Base-by-base conservation (phyloP, 768 basidiomycete species). In the Amanita muscaria region DNA sequence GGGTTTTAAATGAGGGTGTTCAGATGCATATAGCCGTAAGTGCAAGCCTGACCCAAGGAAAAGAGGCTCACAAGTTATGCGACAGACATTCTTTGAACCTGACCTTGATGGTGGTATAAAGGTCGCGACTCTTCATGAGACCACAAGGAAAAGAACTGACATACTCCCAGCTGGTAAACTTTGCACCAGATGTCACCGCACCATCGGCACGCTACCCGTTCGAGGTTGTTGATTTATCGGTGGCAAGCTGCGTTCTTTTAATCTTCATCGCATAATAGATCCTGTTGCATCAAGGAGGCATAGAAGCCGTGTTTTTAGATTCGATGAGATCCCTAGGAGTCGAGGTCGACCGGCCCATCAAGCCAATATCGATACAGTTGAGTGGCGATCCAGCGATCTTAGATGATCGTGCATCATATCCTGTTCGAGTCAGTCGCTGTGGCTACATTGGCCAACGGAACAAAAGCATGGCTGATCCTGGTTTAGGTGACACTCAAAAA, bases 61-160 rank as follows among this genome's bases (percentile, higher is more conserved):
- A 33, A 32, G 37, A 14, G 24, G 31, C 41, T 25, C 19, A 3
- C 37, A n/a, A n/a, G n/a, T n/a, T n/a, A n/a, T n/a, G n/a, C n/a
- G n/a, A n/a, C n/a, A 88, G 85, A 77, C 83, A 6, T 86, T 87
- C 58, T 88, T 87, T 54, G 82, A 85, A 51, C 84, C 85, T 3
- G 64, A 68, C 16, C 60, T 66, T 1, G 53, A 69, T 25, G 80
- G 80, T 12, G 79, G 72, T 3, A 83, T 88, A 29, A 71, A 80
- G 67, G 84, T 79, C 39, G 30, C 16, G 0, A 34, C 15, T 9
- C 43, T 37, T 43, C 16, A 41, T 46, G n/a, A n/a, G n/a, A n/a
- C 21, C n/a, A 12, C 45, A 18, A 31, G 10, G 19, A 21, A 31
- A 22, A 14, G 16, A 46, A 16, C 23, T 44, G 15, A 18, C 21